phyloP scores from a whole-genome alignment of 768 basidiomycete genomes.

The Amylocystis lapponica region DNA sequence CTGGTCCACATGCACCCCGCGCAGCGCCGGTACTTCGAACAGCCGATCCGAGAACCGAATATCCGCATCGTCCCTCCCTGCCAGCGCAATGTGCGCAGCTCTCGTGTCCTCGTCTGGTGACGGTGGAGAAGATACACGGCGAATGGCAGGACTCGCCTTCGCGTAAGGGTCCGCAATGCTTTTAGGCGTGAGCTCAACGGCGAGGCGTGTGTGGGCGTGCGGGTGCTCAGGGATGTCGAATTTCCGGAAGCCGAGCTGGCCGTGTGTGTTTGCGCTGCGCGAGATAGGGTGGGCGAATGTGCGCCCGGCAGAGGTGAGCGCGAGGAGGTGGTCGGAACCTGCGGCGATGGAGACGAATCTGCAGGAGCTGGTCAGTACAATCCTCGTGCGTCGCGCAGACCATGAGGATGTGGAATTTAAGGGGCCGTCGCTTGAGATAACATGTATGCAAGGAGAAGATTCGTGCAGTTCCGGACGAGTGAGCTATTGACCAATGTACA shows the following conservation, averaged over 20 bases:
- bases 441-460: too few relatives aligned
- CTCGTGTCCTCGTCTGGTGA: slow-evolving; percentile 29
- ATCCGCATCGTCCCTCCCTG: slow-evolving; percentile 29
- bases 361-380: neutral
- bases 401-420: too few relatives aligned
- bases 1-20: slow-evolving; percentile 56
- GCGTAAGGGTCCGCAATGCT: slow-evolving; percentile 45
- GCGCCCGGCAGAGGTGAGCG: slow-evolving; percentile 66
- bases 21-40: slow-evolving; percentile 73
- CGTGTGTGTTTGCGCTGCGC: slow-evolving; percentile 69
- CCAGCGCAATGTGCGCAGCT: slow-evolving; percentile 9
- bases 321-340: slow-evolving; percentile 69
- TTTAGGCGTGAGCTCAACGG: slow-evolving; percentile 54
- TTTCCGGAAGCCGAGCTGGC: slow-evolving; percentile 78
- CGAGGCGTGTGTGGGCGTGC: slow-evolving; percentile 27
- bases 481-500: neutral
- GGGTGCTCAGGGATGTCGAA: slow-evolving; percentile 40
- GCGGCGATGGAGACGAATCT: slow-evolving; percentile 74
- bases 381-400: too few relatives aligned
- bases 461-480: too few relatives aligned
- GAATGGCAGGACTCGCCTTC: slow-evolving; percentile 38
- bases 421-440: too few relatives aligned
- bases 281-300: slow-evolving; percentile 74
- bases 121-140: slow-evolving; percentile 21
- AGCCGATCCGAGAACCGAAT: slow-evolving; percentile 65